phyloP scores from a whole-genome alignment of 257 asterid species.

The Solanum piurae region DNA sequence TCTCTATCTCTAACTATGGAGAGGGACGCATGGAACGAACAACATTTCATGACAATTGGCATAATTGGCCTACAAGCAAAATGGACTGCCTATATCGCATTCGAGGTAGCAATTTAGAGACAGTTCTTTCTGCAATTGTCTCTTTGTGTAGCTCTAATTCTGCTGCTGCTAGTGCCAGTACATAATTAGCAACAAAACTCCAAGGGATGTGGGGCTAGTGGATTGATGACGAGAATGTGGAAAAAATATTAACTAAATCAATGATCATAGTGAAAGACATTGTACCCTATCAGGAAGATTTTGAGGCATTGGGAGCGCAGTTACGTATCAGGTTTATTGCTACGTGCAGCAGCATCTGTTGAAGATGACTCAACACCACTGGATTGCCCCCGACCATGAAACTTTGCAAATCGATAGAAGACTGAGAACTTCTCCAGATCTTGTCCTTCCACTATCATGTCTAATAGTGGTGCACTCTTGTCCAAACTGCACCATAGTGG shows the following conservation, averaged over 20 bases:
- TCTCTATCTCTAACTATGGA: neutral
- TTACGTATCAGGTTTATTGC: conserved; percentile 56
- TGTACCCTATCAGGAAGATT: conserved; percentile 67
- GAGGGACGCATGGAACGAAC: neutral
- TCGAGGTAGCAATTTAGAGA: neutral
- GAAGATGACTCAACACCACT: conserved; percentile 44
- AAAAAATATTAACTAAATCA: conserved; percentile 22
- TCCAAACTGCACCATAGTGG: conserved; percentile 44
- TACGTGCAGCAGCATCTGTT: conserved; percentile 23
- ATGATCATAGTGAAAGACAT: conserved; percentile 60
- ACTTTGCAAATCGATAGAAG: conserved; percentile 72
- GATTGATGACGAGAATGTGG: neutral
- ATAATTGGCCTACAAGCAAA: neutral
- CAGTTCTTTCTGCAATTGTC: conserved; percentile 14
- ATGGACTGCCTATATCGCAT: neutral
- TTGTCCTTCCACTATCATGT: conserved; percentile 63
- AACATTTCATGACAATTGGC: neutral
- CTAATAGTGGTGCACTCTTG: conserved; percentile 58
- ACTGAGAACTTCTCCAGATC: conserved; percentile 82
- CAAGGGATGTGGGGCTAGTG: conserved; percentile 6
- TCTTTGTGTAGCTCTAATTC: conserved; percentile 15
- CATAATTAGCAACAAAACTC: conserved; percentile 13
- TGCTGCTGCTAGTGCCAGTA: conserved; percentile 28
- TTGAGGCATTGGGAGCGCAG: conserved; percentile 62
- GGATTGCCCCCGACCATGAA: conserved; percentile 73